phyloP scores from a whole-genome alignment of 139 green algal genomes.

The Chlorella sorokiniana region DNA sequence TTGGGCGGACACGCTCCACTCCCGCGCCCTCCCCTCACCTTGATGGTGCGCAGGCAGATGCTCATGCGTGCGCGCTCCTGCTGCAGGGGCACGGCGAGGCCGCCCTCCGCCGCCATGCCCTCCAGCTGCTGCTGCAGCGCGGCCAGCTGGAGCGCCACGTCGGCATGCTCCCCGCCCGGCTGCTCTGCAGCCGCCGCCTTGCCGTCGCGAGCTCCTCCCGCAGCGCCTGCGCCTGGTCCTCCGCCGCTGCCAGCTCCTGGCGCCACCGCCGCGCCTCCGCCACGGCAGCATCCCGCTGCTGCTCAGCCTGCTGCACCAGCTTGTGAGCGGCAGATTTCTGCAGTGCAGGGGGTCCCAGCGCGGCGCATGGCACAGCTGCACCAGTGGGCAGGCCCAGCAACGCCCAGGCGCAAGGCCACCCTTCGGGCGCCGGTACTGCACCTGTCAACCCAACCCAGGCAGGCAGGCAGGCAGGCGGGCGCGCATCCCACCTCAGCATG shows the following conservation, averaged over 20 bases:
- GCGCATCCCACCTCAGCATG: constrained; percentile 16
- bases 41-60: constrained; percentile 33
- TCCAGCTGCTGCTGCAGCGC: constrained; percentile 23
- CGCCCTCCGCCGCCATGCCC: constrained; percentile 15
- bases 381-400: background rate
- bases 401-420: background rate
- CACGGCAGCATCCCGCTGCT: constrained; percentile 2
- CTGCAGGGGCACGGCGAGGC: constrained; percentile 7
- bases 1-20: too few relatives aligned
- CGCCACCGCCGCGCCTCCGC: background rate
- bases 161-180: background rate
- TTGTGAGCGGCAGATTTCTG: constrained; percentile 4
- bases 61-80: constrained; percentile 32
- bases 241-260: background rate
- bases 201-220: background rate
- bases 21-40: background rate
- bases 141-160: constrained; percentile 8
- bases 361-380: background rate
- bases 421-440: too few relatives aligned
- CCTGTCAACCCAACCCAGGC: too few relatives aligned
- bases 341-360: background rate
- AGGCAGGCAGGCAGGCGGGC: too few relatives aligned
- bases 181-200: background rate
- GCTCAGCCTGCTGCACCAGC: background rate
- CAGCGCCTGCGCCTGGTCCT: background rate